phyloP scores from a whole-genome alignment of 257 asterid species.

The Thymus mandschuricus region DNA sequence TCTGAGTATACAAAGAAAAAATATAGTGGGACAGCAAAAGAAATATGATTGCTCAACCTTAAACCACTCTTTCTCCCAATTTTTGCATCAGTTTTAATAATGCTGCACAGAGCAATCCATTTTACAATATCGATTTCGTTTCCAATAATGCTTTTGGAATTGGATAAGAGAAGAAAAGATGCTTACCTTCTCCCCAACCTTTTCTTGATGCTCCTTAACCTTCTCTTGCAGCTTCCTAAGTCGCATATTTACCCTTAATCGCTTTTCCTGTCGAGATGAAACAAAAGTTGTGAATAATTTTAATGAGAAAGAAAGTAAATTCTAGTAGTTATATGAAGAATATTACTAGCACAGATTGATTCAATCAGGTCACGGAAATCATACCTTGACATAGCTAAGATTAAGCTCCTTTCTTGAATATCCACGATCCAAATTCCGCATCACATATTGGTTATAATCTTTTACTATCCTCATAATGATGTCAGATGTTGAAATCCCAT shows the following conservation, averaged over 20 bases:
- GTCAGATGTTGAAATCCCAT: conserved; percentile 79
- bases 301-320: conserved; percentile 1
- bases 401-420: conserved; percentile 76
- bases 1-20: background rate
- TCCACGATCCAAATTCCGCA: conserved; percentile 85
- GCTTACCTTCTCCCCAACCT: conserved; percentile 76
- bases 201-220: conserved; percentile 80
- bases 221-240: conserved; percentile 72
- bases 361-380: conserved; percentile 23
- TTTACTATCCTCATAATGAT: conserved; percentile 80
- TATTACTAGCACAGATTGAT: conserved; percentile 1
- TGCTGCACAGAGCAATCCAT: background rate
- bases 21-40: background rate
- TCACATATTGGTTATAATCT: conserved; percentile 75
- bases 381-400: conserved; percentile 71
- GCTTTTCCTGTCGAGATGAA: conserved; percentile 56
- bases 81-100: background rate
- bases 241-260: conserved; percentile 71
- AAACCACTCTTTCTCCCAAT: background rate
- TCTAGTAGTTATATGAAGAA: background rate
- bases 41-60: background rate
- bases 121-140: background rate
- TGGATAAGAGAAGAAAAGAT: conserved; percentile 2
- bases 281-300: conserved; percentile 27
- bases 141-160: background rate